Evolutionary conservation across 1,284 basidiomycete species (phyloP), one percentile per base, ranked within the genome.

Genomic region (Ustilago esculenta): DNA sequence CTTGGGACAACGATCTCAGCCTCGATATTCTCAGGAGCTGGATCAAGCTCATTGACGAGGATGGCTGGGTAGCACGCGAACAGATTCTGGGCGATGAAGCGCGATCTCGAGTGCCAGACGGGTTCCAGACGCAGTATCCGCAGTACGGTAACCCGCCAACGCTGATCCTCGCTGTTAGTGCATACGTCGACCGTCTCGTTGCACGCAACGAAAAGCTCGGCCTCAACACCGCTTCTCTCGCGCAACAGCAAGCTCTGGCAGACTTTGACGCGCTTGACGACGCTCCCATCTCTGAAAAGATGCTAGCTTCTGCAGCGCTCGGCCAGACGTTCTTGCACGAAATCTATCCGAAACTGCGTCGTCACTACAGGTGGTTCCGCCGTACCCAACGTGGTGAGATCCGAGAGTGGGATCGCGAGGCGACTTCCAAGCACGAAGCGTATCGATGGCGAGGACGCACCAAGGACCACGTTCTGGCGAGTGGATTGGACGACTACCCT

Each of bases 11-110:
- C 60, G 92, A 92, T 75, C 87, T 96, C 61, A 91, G 91, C 73
- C 85, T 96, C 23, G 90, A 93, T 78, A 95, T 97, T 56, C 84
- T 97, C 37, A 89, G 89, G 73, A 88, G 89, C 72, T 97, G 94
- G 94, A 88, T 96, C 59, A 84, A 88, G 58, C 86, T 96, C 36
- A 92, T 96, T 56, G 92, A 97, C 77, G 89, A 91, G 25, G 88
- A 96, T 73, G 94, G 94, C 3, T 97, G 94, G 94, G 90, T 97
- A 46, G 94, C 89, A 2, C 87, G 94, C 17, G 94, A 97, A 83
- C 94, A 97, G 81, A 96, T 96, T 59, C 86, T 97, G 0, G 94
- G 94, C 8, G 93, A 94, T 70, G 94, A 97, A 84, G 93, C 94
- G 4, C 87, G 94, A 36, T 94, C 60, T 23, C 73, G 69, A 24